Evolutionary conservation across 177 flowering plant species (phyloP).

Genomic region (Telopea speciosissima): DNA sequence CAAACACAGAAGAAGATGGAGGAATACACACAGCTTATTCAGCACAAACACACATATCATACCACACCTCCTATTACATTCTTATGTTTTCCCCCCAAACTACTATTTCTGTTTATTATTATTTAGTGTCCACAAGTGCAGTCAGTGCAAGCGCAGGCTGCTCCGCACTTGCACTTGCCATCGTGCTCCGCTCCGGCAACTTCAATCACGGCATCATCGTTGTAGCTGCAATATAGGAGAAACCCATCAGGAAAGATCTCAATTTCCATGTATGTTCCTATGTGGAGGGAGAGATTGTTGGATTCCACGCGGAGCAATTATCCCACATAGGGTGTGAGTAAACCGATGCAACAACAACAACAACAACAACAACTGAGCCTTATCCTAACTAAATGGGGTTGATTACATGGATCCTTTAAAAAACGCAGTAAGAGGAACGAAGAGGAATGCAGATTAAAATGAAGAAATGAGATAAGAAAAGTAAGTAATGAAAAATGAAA

Average conservation of each 20-base stretch:
- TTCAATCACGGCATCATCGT: constrained; percentile 19
- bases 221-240: constrained; percentile 34
- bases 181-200: constrained; percentile 45
- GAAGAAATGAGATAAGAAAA: too few relatives aligned
- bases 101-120: constrained; percentile 6
- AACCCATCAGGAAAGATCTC: neutral
- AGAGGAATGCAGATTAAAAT: too few relatives aligned
- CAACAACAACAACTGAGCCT: too few relatives aligned
- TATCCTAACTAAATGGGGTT: too few relatives aligned
- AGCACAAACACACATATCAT: constrained; percentile 3
- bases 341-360: too few relatives aligned
- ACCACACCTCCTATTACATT: constrained; percentile 4
- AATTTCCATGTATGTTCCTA: too few relatives aligned
- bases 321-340: too few relatives aligned
- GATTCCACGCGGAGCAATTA: too few relatives aligned
- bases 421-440: too few relatives aligned
- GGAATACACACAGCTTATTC: constrained; percentile 14
- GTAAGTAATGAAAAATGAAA: too few relatives aligned
- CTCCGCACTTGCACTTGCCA: constrained; percentile 70
- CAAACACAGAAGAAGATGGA: constrained; percentile 9
- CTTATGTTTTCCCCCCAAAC: neutral
- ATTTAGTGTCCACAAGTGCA: constrained; percentile 53
- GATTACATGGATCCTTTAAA: too few relatives aligned
- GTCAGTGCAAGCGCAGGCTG: constrained; percentile 42
- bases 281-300: too few relatives aligned